A percentile compares a stretch with the other conserved stretches of the same genome.
Conservation (phyloP, 352 stramenopile genomes). For the Thalassiosira mediterranea region DNA sequence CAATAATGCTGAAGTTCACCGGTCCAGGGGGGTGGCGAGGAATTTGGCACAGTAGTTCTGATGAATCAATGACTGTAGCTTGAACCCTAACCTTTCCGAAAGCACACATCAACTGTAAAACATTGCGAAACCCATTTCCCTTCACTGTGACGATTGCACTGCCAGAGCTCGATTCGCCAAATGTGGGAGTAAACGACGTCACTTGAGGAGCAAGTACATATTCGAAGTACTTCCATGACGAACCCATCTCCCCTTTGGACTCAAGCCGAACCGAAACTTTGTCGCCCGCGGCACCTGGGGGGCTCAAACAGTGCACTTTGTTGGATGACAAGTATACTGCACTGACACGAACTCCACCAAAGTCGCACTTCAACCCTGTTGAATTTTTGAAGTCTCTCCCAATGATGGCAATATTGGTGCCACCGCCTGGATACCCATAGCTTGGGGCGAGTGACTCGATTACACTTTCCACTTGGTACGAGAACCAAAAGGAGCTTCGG, state of each 20-base stretch:
- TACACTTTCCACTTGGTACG: constrained; percentile 63
- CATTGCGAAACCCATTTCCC: constrained; percentile 48
- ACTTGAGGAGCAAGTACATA: constrained; percentile 53
- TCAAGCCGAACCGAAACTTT: constrained; percentile 34
- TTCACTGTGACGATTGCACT: constrained; percentile 32
- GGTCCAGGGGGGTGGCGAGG: constrained; percentile 79
- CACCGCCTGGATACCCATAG: constrained; percentile 51
- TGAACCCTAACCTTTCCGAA: constrained; percentile 79
- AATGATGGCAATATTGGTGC: constrained; percentile 44
- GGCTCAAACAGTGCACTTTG: constrained; percentile 49
- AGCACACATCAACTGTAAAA: constrained; percentile 47
- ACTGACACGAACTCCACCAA: constrained; percentile 42
- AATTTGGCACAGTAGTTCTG: constrained; percentile 58
- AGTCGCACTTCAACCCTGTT: constrained; percentile 53
- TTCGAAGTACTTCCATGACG: constrained; percentile 68
- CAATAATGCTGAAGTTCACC: constrained; percentile 77
- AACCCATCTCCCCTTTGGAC: constrained; percentile 10
- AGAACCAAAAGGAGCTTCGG: constrained; percentile 61
- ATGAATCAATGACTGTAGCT: constrained; percentile 37
- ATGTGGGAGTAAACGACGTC: constrained; percentile 36
- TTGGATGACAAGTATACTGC: constrained; percentile 51
- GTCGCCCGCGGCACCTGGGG: constrained; percentile 38
- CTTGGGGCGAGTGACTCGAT: constrained; percentile 57
- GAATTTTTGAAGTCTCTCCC: constrained; percentile 54
- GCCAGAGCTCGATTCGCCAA: constrained; percentile 24